Evolutionary conservation across 805 yeast genomes (phyloP).

Genomic region (Lipomyces kockii): DNA sequence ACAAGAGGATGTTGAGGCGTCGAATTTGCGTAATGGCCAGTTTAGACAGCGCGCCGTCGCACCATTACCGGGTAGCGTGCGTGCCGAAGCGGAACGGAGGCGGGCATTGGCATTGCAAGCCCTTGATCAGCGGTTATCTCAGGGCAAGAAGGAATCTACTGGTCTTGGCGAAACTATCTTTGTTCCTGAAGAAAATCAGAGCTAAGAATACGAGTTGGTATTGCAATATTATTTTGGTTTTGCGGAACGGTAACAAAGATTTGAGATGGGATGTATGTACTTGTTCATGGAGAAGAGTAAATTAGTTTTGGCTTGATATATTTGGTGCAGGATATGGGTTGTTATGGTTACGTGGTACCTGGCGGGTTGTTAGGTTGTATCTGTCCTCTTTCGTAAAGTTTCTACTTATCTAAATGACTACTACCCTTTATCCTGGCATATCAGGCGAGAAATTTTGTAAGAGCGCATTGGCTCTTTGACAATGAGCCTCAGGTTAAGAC

Average conservation of each 20-base stretch:
- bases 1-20: slow-evolving; percentile 32
- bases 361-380: background rate
- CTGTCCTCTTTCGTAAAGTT: no score
- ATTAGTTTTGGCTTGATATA: background rate
- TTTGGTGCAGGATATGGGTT: background rate
- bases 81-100: slow-evolving; percentile 47
- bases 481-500: no score
- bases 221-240: background rate
- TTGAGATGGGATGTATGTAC: background rate
- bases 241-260: background rate
- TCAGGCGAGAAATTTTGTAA: no score
- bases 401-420: no score
- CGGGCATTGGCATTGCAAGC: slow-evolving; percentile 46
- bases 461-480: no score
- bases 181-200: slow-evolving; percentile 31
- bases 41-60: slow-evolving; percentile 34
- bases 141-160: slow-evolving; percentile 28
- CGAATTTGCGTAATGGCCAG: slow-evolving; percentile 33
- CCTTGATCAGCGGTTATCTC: slow-evolving; percentile 41
- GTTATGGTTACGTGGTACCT: background rate
- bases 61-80: slow-evolving; percentile 38
- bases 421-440: no score
- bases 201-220: slow-evolving; percentile 47
- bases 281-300: background rate
- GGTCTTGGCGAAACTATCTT: slow-evolving; percentile 32